Percentiles rank a stretch among this genome's conserved stretches.
These are phyloP conservation scores for Tolypocladium nubicola DNA, from an alignment of 2,329 filamentous ascomycete species.

Conservation along the genomic window DNA sequence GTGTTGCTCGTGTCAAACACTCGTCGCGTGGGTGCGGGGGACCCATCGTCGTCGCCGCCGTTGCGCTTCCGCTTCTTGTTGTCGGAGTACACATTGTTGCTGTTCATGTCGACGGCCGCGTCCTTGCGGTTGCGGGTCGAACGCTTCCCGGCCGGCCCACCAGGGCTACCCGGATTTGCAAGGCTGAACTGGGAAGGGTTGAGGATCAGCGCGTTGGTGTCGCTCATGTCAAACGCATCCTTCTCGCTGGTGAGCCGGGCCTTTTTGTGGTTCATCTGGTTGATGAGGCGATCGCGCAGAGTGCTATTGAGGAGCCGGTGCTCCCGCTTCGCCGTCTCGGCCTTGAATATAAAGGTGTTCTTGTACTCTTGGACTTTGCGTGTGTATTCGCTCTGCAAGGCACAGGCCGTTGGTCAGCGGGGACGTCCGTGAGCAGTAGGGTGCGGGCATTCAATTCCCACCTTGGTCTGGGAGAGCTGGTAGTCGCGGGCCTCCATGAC, in stretches of 20 bases:
- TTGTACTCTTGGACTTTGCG: constrained; percentile 49
- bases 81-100: constrained; percentile 42
- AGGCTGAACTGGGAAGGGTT: constrained; percentile 60
- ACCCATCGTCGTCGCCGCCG: constrained; percentile 50
- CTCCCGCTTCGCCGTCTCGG: constrained; percentile 52
- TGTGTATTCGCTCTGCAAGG: constrained; percentile 48
- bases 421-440: neutral
- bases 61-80: constrained; percentile 54
- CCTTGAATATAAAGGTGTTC: constrained; percentile 49
- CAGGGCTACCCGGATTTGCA: constrained; percentile 52
- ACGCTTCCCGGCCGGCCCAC: constrained; percentile 52
- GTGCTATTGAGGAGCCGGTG: constrained; percentile 48
- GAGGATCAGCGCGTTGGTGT: constrained; percentile 53
- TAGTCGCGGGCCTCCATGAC: constrained; percentile 80
- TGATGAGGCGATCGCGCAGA: constrained; percentile 56
- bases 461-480: constrained; percentile 70
- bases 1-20: constrained; percentile 44
- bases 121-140: constrained; percentile 51
- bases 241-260: constrained; percentile 54
- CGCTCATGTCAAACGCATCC: constrained; percentile 56
- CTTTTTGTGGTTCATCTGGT: constrained; percentile 54
- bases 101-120: constrained; percentile 31
- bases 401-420: constrained; percentile 4
- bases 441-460: constrained; percentile 28
- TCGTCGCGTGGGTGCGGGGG: constrained; percentile 46